Evolutionary conservation across 345 rosid genomes (phyloP), one percentile per base, ranked within the genome.

Genomic region (Anastatica hierochuntica): DNA sequence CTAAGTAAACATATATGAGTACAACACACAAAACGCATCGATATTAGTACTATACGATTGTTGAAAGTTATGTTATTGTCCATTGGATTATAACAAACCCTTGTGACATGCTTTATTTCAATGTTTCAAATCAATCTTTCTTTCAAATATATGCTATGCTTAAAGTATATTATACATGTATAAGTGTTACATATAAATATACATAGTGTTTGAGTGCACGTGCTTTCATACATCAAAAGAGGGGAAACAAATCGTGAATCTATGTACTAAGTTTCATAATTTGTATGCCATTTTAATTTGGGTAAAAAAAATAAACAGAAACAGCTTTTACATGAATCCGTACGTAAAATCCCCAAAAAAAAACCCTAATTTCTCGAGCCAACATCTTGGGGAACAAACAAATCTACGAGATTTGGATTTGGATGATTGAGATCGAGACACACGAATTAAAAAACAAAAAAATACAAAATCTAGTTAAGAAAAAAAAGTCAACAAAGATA

Each of bases 281-380:
- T 67, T 60, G n/a, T 41, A 67, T 67, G 72, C 48, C 53, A 53
- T 47, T 60, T 60, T 47, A 39, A 51, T 19, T 44, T 17, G 21
- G 7, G 10, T 50, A 27, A 23, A 56, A 3, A 11, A 15, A 33
- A 10, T 7, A 50, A 18, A 56, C 18, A 49, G 13, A 12, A 39
- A 67, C 44, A 60, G 56, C 66, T 59, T 58, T 66, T 67, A 16
- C 56, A 38, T 59, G 56, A 7, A 38, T 59, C 71, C 66, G 61
- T 59, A 67, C 52, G 44, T 51, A 37, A 59, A 67, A 45, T 37
- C 53, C 52, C 59, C 33, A 17, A 43, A 44, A 52, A 40, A 41
- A 59, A 60, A 53, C 66, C 71, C 71, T 67, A 67, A 67, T 67
- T 67, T 67, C 15, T 43, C 43, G 48, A 66, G 70, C 59, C 59